Evolutionary conservation across 176 grass and related monocot species (phyloP).

Genomic region (Phoenix dactylifera): DNA sequence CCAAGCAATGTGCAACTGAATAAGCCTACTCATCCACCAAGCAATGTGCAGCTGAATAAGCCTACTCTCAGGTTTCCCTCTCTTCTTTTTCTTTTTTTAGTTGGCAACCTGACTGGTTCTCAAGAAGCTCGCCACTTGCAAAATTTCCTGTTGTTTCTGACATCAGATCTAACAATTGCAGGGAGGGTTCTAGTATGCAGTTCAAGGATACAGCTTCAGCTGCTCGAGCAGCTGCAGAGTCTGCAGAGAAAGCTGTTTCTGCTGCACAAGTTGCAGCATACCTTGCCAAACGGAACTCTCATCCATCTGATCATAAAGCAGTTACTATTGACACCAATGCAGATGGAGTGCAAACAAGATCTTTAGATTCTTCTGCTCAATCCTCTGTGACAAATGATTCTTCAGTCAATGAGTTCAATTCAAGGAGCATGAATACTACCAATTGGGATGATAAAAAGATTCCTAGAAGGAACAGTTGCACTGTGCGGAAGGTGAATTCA

Average conservation of each 20-base stretch:
- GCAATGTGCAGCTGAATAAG: constrained; percentile 20
- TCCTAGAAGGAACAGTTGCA: constrained; percentile 30
- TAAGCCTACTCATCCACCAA: constrained; percentile 22
- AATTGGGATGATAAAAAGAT: constrained; percentile 40
- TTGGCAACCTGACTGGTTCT: no score
- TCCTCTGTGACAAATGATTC: constrained; percentile 26
- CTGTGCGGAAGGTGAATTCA: constrained; percentile 35
- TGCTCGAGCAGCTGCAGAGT: constrained; percentile 68
- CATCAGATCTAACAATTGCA: constrained; percentile 23
- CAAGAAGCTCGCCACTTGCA: no score
- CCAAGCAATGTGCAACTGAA: constrained; percentile 19
- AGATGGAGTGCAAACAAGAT: constrained; percentile 11
- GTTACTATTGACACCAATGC: not conserved
- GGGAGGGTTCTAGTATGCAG: constrained; percentile 28
- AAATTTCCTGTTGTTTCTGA: no score
- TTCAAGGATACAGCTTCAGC: constrained; percentile 81
- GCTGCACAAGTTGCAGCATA: constrained; percentile 71
- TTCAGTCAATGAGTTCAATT: constrained; percentile 15
- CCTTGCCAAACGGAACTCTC: constrained; percentile 35
- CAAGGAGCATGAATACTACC: not conserved
- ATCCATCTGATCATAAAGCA: constrained; percentile 17
- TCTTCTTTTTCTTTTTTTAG: not conserved
- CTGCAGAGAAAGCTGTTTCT: constrained; percentile 59
- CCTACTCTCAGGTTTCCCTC: constrained; percentile 36
- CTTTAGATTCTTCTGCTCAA: constrained; percentile 34